Conservation (phyloP, 805 yeast species). For the Candida taoyuanica region DNA sequence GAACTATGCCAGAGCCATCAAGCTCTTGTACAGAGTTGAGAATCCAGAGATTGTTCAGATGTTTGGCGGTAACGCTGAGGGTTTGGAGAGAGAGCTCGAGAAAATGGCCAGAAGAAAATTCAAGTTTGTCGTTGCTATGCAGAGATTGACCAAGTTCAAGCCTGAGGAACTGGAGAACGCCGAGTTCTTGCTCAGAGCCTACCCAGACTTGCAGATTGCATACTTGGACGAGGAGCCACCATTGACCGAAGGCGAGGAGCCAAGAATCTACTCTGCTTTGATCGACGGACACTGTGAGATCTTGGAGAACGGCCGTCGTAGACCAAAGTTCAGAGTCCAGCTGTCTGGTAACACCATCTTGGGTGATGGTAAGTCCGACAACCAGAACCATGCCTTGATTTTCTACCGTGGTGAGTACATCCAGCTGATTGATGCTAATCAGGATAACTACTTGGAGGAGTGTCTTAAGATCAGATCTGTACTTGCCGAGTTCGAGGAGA, state of each 20-base stretch:
- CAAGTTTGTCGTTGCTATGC: constrained; percentile 81
- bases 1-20: constrained; percentile 97
- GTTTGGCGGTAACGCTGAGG: constrained; percentile 98
- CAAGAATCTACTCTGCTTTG: constrained; percentile 68
- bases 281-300: constrained; percentile 80
- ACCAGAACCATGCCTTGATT: constrained; percentile 75
- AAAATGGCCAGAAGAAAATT: constrained; percentile 83
- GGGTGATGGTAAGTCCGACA: constrained; percentile 88
- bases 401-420: constrained; percentile 82
- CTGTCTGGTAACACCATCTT: constrained; percentile 80
- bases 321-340: constrained; percentile 72
- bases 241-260: constrained; percentile 61
- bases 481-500: constrained; percentile 77
- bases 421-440: constrained; percentile 82
- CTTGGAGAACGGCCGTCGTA: constrained; percentile 65
- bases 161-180: constrained; percentile 76
- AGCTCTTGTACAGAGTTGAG: constrained; percentile 88
- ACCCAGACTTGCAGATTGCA: constrained; percentile 85
- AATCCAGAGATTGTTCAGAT: constrained; percentile 93
- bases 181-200: constrained; percentile 75
- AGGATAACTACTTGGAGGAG: constrained; percentile 81
- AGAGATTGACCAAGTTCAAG: constrained; percentile 66
- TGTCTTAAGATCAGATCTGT: constrained; percentile 73
- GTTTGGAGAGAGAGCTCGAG: constrained; percentile 90
- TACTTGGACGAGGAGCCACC: constrained; percentile 93